Percentiles rank a stretch among this genome's conserved stretches.
Evolutionary conservation across 805 yeast species (phyloP).

Genomic region (Starmerella stigmatis): DNA sequence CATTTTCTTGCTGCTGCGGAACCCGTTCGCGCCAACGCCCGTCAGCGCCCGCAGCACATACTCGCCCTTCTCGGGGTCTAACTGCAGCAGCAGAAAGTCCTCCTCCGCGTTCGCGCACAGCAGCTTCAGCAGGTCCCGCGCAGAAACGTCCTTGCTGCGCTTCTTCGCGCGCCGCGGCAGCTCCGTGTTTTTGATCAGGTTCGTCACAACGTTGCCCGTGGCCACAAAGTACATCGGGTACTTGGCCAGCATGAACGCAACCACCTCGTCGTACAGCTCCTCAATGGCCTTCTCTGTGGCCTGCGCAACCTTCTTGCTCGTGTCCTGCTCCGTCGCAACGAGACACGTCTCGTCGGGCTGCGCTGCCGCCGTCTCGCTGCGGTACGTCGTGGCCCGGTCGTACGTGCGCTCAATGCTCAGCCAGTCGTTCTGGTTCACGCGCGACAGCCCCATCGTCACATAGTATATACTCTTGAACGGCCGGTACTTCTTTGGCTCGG

Average conservation of each 20-base stretch:
- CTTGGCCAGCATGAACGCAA: conserved; percentile 36
- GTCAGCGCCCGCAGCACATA: conserved; percentile 49
- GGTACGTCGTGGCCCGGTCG: conserved; percentile 32
- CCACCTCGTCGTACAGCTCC: conserved; percentile 41
- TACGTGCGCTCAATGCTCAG: conserved; percentile 46
- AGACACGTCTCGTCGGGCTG: conserved; percentile 15
- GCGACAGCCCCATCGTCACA: conserved; percentile 53
- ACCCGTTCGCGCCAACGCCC: conserved; percentile 63
- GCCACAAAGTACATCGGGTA: conserved; percentile 45
- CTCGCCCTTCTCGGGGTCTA: conserved; percentile 15
- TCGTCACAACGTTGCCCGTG: conserved; percentile 22
- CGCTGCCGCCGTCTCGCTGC: conserved; percentile 23
- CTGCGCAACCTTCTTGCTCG: conserved; percentile 9
- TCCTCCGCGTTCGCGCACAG: conserved; percentile 42
- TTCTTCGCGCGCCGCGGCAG: conserved; percentile 19
- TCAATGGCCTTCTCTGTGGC: conserved; percentile 34
- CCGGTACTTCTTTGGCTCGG: conserved; percentile 30
- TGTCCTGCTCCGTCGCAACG: conserved; percentile 6
- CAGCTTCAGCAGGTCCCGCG: conserved; percentile 17
- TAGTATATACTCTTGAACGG: conserved; percentile 54
- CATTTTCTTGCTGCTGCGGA: conserved; percentile 49
- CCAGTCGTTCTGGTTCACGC: conserved; percentile 44
- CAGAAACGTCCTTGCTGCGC: conserved; percentile 1
- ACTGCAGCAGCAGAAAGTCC: conserved; percentile 42
- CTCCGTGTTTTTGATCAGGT: conserved; percentile 16